Conservation (phyloP, 1,284 basidiomycete species). For the Fomitopsis pinicola region DNA sequence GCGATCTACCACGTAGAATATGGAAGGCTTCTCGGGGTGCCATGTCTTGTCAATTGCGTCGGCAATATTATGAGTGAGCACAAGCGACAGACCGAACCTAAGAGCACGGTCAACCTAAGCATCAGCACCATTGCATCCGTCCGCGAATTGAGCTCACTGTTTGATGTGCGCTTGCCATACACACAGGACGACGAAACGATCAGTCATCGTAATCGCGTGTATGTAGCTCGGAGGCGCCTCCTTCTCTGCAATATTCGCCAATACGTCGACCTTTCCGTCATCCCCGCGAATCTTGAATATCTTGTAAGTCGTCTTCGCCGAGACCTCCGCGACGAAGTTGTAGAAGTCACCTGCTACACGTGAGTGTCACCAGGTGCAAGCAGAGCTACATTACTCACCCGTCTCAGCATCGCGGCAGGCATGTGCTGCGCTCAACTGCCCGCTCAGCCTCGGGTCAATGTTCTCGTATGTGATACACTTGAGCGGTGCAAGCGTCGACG, state of each 20-base stretch:
- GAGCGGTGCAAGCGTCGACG: constrained; percentile 32
- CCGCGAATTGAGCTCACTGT: not conserved
- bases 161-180: constrained; percentile 30
- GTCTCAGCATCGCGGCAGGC: constrained; percentile 31
- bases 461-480: constrained; percentile 20
- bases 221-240: constrained; percentile 35
- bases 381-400: constrained; percentile 26
- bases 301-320: constrained; percentile 22
- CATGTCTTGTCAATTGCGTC: constrained; percentile 28
- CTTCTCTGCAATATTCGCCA: constrained; percentile 28
- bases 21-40: constrained; percentile 20
- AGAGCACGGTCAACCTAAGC: not conserved
- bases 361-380: not conserved
- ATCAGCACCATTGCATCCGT: not conserved
- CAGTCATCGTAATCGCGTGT: constrained; percentile 32
- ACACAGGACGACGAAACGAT: constrained; percentile 31
- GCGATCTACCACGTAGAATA: constrained; percentile 36
- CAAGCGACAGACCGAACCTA: constrained; percentile 22
- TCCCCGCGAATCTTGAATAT: constrained; percentile 29
- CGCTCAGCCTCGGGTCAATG: constrained; percentile 30
- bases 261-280: constrained; percentile 26
- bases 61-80: constrained; percentile 22
- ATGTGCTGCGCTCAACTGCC: constrained; percentile 32
- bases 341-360: constrained; percentile 25
- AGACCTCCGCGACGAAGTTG: constrained; percentile 30